Evolutionary conservation across 164 flowering plant species (phyloP), one percentile per base, ranked within the genome.

Genomic region (Euptelea pleiosperma): DNA sequence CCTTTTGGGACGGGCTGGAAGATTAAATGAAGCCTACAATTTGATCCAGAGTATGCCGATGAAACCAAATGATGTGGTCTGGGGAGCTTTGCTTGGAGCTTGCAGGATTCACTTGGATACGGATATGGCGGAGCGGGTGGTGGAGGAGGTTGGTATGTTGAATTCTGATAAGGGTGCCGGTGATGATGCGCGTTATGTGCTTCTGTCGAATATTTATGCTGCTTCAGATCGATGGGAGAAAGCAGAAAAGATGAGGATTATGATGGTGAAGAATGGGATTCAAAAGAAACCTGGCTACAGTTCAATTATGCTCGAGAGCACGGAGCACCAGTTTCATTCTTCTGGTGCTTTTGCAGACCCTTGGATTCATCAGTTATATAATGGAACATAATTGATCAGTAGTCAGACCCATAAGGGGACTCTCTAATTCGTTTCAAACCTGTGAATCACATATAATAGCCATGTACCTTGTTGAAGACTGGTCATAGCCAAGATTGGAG

Each of bases 31-130:
- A 57, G 93, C 96, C 46, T 80, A 73, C 59, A 49, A 74, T 47
- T 51, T 89, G 29, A 72, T 84, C 29, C 81, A 70, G 73, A 65
- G 40, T 35, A 82, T 86, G 86, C 87, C 89, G 4, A 58, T 77
- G 73, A 73, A 68, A 52, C 86, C 96, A 29, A 82, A 80, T 71
- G 80, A 77, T 64, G 72, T 64, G 22, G 72, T 86, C n/a, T 77
- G 78, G 82, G 89, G 89, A 2, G 72, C 89, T 30, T 54, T 89
- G 28, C 85, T 89, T 37, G 89, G 86, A 58, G 89, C 93, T 55
- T 86, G 91, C 51, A 60, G 78, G 35, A 55, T 77, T 51, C 79
- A 89, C 44, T 57, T 58, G 30, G 76, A 84, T 33, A 53, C 54
- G 31, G 65, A 62, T 19, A 62, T 79, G 70, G 76, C 74, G 3